Evolutionary conservation across 2,329 filamentous ascomycete genomes (phyloP).

Genomic region (Talaromyces amestolkiae): DNA sequence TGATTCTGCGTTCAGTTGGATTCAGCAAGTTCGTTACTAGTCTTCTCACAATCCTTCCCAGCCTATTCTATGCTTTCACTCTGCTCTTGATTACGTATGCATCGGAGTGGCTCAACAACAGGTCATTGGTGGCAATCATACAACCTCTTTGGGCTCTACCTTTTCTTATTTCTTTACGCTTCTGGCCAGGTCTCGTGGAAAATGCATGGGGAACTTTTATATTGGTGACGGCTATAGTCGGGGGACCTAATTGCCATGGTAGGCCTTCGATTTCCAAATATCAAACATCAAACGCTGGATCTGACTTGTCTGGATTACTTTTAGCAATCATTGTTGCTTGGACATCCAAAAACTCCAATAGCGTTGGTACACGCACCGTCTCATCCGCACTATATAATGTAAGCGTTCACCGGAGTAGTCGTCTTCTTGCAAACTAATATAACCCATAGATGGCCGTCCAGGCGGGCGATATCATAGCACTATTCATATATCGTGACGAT

Average conservation of each 20-base stretch:
- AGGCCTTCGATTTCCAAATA: conserved; percentile 17
- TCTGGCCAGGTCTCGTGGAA: conserved; percentile 45
- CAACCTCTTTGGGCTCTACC: conserved; percentile 54
- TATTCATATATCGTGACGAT: conserved; percentile 51
- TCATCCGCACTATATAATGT: conserved; percentile 44
- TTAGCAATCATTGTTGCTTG: conserved; percentile 44
- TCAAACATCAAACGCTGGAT: too few species aligned
- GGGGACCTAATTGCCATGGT: conserved; percentile 59
- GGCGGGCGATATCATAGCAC: neutral
- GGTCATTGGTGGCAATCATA: conserved; percentile 53
- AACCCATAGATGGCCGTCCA: conserved; percentile 22
- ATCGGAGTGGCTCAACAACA: conserved; percentile 46
- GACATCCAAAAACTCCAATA: conserved; percentile 43
- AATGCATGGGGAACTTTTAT: conserved; percentile 54
- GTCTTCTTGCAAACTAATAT: too few species aligned
- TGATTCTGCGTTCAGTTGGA: conserved; percentile 50
- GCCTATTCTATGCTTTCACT: conserved; percentile 55
- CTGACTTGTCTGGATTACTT: too few species aligned
- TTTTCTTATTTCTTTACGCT: conserved; percentile 51
- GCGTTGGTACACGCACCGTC: conserved; percentile 42
- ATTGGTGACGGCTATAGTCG: conserved; percentile 53
- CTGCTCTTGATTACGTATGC: conserved; percentile 53
- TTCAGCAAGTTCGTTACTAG: conserved; percentile 50
- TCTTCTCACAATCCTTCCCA: conserved; percentile 61
- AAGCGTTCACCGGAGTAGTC: too few species aligned